These are phyloP conservation scores for Leccinum uliginosum DNA, from an alignment of 768 basidiomycete species.

Conservation along the genomic window DNA sequence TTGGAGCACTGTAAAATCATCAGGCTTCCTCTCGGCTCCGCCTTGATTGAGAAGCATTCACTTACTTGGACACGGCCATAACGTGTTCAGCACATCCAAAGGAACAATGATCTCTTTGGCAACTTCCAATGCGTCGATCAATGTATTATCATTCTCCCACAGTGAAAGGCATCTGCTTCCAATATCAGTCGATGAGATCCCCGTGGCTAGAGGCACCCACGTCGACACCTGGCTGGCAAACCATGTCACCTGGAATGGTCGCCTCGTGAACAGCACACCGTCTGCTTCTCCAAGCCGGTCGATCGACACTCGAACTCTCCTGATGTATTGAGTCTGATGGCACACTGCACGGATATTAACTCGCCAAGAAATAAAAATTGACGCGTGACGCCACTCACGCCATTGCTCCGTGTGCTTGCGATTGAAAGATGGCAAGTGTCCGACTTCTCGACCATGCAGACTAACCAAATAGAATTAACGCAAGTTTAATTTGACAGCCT, in stretches of 20 bases:
- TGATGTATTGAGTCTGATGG: constrained; percentile 65
- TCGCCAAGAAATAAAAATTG: neutral
- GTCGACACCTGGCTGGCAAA: constrained; percentile 62
- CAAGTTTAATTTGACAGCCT: neutral
- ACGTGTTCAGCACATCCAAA: constrained; percentile 60
- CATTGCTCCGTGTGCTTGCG: constrained; percentile 73
- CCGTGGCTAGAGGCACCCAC: constrained; percentile 33
- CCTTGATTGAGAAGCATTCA: constrained; percentile 7
- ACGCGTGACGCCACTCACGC: constrained; percentile 46
- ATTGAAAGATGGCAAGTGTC: constrained; percentile 53
- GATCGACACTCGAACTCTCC: constrained; percentile 52
- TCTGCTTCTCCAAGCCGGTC: constrained; percentile 47
- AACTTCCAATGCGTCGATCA: constrained; percentile 57
- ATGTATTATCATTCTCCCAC: constrained; percentile 58
- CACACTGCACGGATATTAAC: constrained; percentile 41
- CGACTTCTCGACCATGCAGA: constrained; percentile 48
- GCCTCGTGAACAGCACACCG: constrained; percentile 55
- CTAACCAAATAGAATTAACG: constrained; percentile 30
- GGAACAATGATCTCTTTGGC: constrained; percentile 61
- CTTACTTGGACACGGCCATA: constrained; percentile 62
- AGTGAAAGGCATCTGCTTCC: constrained; percentile 53
- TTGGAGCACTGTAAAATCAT: constrained; percentile 38
- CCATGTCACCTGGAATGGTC: constrained; percentile 71
- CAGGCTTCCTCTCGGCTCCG: constrained; percentile 8
- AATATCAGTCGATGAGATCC: neutral